Base-by-base conservation (phyloP, 228 moss, liverwort and hornwort genomes). In the Sphagnum magellanicum region DNA sequence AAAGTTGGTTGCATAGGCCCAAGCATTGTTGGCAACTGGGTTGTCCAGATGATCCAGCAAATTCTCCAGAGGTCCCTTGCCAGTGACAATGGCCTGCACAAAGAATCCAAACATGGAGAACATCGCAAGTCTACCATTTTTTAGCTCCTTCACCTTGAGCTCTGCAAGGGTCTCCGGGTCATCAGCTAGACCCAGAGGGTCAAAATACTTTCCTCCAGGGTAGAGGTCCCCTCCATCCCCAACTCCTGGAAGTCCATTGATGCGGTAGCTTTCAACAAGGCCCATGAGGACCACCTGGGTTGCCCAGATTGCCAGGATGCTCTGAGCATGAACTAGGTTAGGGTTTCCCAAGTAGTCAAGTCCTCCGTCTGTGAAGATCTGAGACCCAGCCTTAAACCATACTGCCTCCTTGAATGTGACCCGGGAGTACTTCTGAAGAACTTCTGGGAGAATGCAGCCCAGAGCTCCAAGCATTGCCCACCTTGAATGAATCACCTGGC, bases 381-480 rank as follows among this genome's bases (percentile, higher is more conserved):
- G 73, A 16, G 73, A 49, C 32, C 67, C 73, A 46, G 73, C 73
- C 68, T 74, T 74, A 50, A 69, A 68, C 74, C 74, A 74, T 10
- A 85, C 76, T 4, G 85, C 50, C 64, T 85, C 85, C 71, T 85
- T 85, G 0, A 85, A 64, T 16, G 48, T 17, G 57, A 75, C 70
- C n/a, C 75, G 68, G 46, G 69, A 63, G 62, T 85, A 85, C 55
- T 85, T 85, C 79, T 85, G 82, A 32, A 85, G 66, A 48, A 85
- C 8, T 77, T 85, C 85, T 2, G 85, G 85, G 16, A 81, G 63
- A 48, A 85, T 62, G 74, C 59, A 65, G 5, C 82, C 85, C 5
- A 85, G 53, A 0, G 85, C 81, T 59, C 85, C 85, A 5, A 85
- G 61, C 85, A 85, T 85, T 4, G 85, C 85, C 85, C 85, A 85